Base-by-base conservation (phyloP, 352 stramenopile genomes). In the Phytophthora hibernalis region DNA sequence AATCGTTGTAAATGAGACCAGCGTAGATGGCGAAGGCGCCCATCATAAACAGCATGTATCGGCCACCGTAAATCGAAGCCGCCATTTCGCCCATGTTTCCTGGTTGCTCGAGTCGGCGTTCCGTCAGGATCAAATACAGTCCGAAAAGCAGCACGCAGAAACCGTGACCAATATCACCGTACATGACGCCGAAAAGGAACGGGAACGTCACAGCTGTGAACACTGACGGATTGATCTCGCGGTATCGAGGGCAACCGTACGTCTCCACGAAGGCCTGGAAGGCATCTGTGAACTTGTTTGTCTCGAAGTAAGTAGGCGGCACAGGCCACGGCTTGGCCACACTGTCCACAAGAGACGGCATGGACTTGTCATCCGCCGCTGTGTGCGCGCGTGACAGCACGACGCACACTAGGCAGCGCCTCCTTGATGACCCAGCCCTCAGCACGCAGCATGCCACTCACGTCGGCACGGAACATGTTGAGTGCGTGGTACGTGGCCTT, bases 181-280 rank as follows among this genome's bases (percentile, higher is more conserved):
- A 99, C 98, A 99, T 99, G 71, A 99, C 96, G 59, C 97, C 98
- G 70, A 99, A 99, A 18, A 99, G 83, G 79, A 99, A 99, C 54
- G 98, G 98, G 79, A 99, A 99, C 43, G 97, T 99, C n/a, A 98
- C 96, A 12, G 97, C 95, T 21, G 97, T 99, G 75, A 99, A 99
- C 40, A 99, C 84, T 15, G 98, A 98, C 35, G 98, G 98, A 70
- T 99, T 99, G 65, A 98, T 94, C 83, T 99, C 98, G 52, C 96
- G 93, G 89, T 99, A 99, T 24, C 97, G 87, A 54, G 98, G 96
- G 53, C 98, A 97, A 68, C 98, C 97, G 70, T 99, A 99, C 16
- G 98, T 99, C 69, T 99, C 97, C 40, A 99, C 97, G 72, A 99
- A 99, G 59, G 93, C 79, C 77, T 99, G 98, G 79, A 98, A 99